Percentiles rank a stretch among this genome's conserved stretches.
phyloP scores from a whole-genome alignment of 225 moss, liverwort and hornwort genomes.

The Anthoceros angustus region DNA sequence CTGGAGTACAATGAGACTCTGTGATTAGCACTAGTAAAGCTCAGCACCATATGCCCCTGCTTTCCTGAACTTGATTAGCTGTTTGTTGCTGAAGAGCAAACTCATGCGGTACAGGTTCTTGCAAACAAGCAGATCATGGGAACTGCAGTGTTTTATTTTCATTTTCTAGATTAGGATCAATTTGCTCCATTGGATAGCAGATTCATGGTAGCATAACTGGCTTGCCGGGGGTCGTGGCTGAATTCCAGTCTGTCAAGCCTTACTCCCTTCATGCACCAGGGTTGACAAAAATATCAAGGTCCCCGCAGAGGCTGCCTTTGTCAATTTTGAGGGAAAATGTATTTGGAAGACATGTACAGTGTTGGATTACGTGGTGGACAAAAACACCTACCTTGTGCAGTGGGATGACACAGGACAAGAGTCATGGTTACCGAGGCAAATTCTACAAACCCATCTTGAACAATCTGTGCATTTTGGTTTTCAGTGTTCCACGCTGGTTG shows the following conservation, averaged over 20 bases:
- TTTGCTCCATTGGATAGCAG: too few relatives aligned
- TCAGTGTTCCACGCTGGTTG: neutral
- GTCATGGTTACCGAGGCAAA: constrained; percentile 58
- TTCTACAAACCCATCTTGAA: neutral
- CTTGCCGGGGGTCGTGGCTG: neutral
- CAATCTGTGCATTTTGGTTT: neutral
- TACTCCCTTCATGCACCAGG: constrained; percentile 21
- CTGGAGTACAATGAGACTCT: neutral
- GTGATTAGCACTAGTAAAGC: neutral
- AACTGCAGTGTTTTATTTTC: too few relatives aligned
- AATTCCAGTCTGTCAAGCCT: neutral
- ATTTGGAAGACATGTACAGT: constrained; percentile 40
- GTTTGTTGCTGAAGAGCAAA: too few relatives aligned
- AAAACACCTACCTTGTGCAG: constrained; percentile 48
- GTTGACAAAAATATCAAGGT: constrained; percentile 40
- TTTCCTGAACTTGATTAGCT: too few relatives aligned
- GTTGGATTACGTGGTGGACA: constrained; percentile 33
- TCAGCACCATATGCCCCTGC: neutral
- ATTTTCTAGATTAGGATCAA: too few relatives aligned
- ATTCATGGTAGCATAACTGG: too few relatives aligned
- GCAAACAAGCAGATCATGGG: too few relatives aligned
- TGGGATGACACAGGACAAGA: constrained; percentile 55
- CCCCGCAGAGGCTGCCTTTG: constrained; percentile 34
- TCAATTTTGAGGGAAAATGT: constrained; percentile 28
- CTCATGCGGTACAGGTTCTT: too few relatives aligned